phyloP scores from a whole-genome alignment of 164 flowering plant genomes.

The Chimonanthus praecox region DNA sequence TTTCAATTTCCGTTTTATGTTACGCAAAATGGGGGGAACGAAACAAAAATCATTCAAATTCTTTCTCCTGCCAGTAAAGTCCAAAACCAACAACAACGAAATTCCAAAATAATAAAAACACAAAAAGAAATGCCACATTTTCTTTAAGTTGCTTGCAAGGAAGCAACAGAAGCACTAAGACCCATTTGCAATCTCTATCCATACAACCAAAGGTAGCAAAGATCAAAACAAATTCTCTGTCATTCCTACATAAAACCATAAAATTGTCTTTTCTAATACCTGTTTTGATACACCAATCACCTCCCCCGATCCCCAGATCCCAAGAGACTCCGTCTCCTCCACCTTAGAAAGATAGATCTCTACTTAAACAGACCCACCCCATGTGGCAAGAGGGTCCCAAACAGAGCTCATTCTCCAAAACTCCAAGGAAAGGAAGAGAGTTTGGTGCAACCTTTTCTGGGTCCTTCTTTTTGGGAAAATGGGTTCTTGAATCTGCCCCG shows the following conservation, averaged over 20 bases:
- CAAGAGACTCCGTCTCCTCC: conserved; percentile 2
- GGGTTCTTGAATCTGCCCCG: conserved; percentile 40
- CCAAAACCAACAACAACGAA: not conserved
- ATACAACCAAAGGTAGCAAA: not conserved
- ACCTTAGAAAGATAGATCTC: conserved; percentile 15
- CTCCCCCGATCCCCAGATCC: conserved; percentile 16
- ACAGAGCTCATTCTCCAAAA: not conserved
- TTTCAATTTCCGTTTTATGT: too few relatives aligned
- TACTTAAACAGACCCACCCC: conserved; percentile 16
- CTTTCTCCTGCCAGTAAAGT: too few relatives aligned
- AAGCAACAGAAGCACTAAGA: not conserved
- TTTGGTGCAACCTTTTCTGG: not conserved
- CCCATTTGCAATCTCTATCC: not conserved
- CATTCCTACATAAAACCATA: too few relatives aligned
- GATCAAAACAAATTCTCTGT: not conserved
- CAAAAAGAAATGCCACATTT: not conserved
- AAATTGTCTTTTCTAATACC: conserved; percentile 10
- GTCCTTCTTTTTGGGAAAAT: conserved; percentile 10
- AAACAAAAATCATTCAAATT: too few relatives aligned
- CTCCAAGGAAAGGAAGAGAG: not conserved
- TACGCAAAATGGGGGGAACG: too few relatives aligned
- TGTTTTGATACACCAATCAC: not conserved
- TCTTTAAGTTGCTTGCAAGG: not conserved
- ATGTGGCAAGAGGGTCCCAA: conserved; percentile 2
- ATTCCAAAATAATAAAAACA: not conserved